phyloP scores from a whole-genome alignment of 345 rosid species.

The Alliaria petiolata region DNA sequence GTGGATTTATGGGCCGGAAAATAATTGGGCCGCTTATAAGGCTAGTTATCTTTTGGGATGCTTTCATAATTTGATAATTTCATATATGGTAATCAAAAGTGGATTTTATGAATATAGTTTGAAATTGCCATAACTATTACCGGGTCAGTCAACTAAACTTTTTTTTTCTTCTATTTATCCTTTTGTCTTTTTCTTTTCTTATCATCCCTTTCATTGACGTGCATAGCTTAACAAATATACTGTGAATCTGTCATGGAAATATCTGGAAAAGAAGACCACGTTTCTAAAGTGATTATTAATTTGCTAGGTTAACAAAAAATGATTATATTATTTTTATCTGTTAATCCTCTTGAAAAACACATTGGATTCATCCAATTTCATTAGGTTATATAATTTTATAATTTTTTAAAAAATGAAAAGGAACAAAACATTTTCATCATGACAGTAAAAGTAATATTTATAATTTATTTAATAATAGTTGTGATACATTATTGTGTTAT shows the following conservation, averaged over 20 bases:
- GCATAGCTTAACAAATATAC: background rate
- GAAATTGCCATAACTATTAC: slow-evolving; percentile 20
- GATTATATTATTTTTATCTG: too few species aligned
- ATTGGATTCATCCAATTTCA: background rate
- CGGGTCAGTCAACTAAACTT: background rate
- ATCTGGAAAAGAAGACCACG: background rate
- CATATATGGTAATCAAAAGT: background rate
- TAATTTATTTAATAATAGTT: background rate
- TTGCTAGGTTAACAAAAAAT: background rate
- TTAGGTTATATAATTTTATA: background rate
- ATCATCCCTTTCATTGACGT: background rate
- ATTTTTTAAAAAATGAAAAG: background rate
- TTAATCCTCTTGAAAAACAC: background rate
- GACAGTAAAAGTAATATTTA: background rate
- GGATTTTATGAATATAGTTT: background rate
- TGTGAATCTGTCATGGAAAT: background rate
- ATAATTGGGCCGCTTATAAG: too few species aligned
- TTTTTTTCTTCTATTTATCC: background rate
- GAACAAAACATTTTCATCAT: too few species aligned
- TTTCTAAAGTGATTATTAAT: background rate
- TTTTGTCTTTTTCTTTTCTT: background rate
- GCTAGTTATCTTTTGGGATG: too few species aligned
- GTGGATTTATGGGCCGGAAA: too few species aligned
- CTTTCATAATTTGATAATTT: background rate
- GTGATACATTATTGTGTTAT: too few species aligned